phyloP scores from a whole-genome alignment of 2,329 filamentous ascomycete genomes.

The Penicillium sp. region DNA sequence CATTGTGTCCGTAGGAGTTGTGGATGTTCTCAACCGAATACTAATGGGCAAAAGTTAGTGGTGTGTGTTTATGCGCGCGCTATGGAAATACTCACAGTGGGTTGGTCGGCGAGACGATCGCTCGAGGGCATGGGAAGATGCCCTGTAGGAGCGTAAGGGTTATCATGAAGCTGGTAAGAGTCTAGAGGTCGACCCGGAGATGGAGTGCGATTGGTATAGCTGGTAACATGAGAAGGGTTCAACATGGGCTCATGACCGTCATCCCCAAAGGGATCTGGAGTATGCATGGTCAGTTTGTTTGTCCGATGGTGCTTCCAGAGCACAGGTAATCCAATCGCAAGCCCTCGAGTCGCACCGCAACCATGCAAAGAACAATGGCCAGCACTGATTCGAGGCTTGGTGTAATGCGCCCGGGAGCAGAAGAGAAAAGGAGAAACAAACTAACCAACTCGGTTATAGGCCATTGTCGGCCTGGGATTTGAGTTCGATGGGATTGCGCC shows the following conservation, averaged over 20 bases:
- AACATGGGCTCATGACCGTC: constrained; percentile 41
- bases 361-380: constrained; percentile 7
- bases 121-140: constrained; percentile 66
- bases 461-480: constrained; percentile 35
- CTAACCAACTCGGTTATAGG: constrained; percentile 71
- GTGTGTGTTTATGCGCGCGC: neutral
- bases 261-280: constrained; percentile 41
- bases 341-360: constrained; percentile 1
- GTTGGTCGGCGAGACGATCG: constrained; percentile 76
- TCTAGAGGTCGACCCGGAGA: constrained; percentile 71
- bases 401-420: neutral
- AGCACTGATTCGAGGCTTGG: constrained; percentile 2
- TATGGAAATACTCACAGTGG: constrained; percentile 59
- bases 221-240: constrained; percentile 49
- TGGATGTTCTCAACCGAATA: constrained; percentile 67
- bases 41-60: constrained; percentile 34
- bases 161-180: constrained; percentile 78
- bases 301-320: neutral
- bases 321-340: neutral
- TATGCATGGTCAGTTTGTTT: constrained; percentile 21
- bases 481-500: constrained; percentile 21
- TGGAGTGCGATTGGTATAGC: constrained; percentile 54
- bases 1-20: constrained; percentile 58
- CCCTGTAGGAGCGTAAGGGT: constrained; percentile 56
- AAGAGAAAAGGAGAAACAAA: constrained; percentile 29